Base-by-base conservation (phyloP, 768 basidiomycete genomes). In the Rhodocollybia butyracea region DNA sequence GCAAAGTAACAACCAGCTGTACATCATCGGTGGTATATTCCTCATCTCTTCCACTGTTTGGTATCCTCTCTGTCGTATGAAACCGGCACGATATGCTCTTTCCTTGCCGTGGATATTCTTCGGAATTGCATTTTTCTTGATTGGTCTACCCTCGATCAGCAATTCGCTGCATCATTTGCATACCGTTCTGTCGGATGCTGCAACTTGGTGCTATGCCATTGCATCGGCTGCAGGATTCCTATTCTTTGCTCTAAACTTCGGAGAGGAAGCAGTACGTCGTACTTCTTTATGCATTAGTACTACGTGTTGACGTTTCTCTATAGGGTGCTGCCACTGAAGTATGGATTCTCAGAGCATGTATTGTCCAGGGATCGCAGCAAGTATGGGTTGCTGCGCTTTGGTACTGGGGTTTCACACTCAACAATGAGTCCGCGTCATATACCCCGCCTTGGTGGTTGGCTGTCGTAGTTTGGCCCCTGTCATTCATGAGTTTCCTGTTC, bases 161-260 rank as follows among this genome's bases (percentile, higher is more conserved):
- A 66, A 75, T 6, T 72, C 79, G 7, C 77, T 95, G 46, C 73
- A 77, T 26, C 73, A 75, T 2, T 78, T 85, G 4, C 89, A 91
- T 60, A 75, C 77, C n/a, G 77, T 79, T 42, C 72, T 97, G 24
- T 77, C 90, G 24, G 87, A 85, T 64, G 72, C 82, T 22, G 93
- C 94, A 11, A 94, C 91, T 1, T 96, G 94, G 93, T 83, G 76
- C 42, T 97, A 97, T 72, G 94, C 94, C 29, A 70, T 92, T 47
- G 94, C 89, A 19, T 96, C 94, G n/a, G 88, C 94, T 12, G 94
- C 91, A 29, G 88, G 91, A 11, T 97, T 96, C 79, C 73, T 85
- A 46, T 95, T 93, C 81, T 97, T 97, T 64, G 94, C 94, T 64
- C 79, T 95, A 59, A 97, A 97, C 71, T 97, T 97, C 68, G 94